Percentiles rank a stretch among this genome's conserved stretches.
Conservation (phyloP, 129 eudicot genomes). For the Saussurea involucrata region DNA sequence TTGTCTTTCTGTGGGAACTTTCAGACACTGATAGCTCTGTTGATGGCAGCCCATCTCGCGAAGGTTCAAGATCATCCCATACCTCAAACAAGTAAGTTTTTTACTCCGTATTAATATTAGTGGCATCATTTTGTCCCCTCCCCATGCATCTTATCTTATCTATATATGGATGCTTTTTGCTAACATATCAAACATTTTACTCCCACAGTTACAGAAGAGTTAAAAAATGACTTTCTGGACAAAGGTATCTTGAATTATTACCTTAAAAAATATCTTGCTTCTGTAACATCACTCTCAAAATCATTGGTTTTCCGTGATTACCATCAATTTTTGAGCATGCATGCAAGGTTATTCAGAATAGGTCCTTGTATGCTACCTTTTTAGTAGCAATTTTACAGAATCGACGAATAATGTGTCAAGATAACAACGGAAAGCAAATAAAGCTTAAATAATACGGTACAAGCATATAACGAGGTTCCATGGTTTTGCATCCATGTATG, state of each 20-base stretch:
- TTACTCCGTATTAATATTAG: background rate
- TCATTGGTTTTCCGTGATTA: background rate
- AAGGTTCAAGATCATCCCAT: conserved; percentile 35
- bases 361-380: background rate
- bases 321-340: background rate
- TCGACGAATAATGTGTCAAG: background rate
- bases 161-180: background rate
- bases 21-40: conserved; percentile 63
- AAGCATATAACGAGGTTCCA: too few species aligned
- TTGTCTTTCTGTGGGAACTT: conserved; percentile 50
- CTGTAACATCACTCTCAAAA: background rate
- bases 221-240: background rate
- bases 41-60: conserved; percentile 37
- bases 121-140: background rate
- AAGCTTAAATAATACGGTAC: too few species aligned
- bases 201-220: background rate
- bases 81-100: conserved; percentile 40
- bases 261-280: background rate
- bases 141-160: background rate
- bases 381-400: background rate
- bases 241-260: background rate
- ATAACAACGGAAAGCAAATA: background rate
- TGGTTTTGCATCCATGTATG: too few species aligned
- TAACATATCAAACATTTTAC: background rate
- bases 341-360: background rate